Evolutionary conservation across 2,329 filamentous ascomycete species (phyloP).

Genomic region (Botrytis tulipae): DNA sequence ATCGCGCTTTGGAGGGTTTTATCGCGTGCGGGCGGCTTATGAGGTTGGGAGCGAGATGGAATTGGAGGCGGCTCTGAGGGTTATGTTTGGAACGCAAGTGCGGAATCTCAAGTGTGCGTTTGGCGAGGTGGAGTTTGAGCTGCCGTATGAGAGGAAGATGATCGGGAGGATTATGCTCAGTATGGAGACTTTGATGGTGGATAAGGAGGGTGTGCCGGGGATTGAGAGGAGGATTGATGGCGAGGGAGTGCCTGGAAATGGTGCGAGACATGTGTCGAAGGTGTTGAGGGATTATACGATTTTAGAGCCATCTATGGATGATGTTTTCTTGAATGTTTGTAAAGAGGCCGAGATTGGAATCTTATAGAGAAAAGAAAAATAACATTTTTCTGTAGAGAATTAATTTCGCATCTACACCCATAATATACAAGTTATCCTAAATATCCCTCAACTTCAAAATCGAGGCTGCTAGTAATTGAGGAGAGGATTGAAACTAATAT

Average conservation of each 20-base stretch:
- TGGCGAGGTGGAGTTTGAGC: background rate
- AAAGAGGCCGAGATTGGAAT: background rate
- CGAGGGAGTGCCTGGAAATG: background rate
- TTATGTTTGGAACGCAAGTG: background rate
- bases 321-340: background rate
- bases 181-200: background rate
- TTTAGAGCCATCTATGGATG: background rate
- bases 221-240: background rate
- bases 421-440: background rate
- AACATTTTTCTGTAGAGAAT: background rate
- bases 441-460: background rate
- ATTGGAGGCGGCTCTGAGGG: background rate
- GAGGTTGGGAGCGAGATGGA: background rate
- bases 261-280: background rate
- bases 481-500: background rate
- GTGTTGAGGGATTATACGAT: background rate
- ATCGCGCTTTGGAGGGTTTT: background rate
- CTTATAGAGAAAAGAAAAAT: background rate
- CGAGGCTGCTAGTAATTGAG: background rate
- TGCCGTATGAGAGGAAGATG: conserved; percentile 3
- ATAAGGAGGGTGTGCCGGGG: background rate
- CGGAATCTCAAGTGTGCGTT: background rate
- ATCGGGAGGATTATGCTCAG: background rate
- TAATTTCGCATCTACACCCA: background rate
- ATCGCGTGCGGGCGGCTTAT: background rate